Evolutionary conservation across 2,329 filamentous ascomycete genomes (phyloP).

Genomic region (Penicillium sp.): DNA sequence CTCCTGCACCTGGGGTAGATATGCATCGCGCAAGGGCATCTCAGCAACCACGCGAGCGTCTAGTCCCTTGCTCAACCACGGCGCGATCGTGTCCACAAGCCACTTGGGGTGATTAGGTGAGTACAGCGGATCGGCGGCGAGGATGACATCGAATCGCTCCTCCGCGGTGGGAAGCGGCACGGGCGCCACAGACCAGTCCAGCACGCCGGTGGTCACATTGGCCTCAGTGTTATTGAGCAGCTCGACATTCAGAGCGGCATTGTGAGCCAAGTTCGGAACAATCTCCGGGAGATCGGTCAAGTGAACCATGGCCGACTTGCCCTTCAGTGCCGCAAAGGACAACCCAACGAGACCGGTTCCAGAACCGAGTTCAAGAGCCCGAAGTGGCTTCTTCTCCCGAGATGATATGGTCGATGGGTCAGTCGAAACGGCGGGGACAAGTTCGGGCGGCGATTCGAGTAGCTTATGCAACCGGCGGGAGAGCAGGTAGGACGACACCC

Average conservation of each 20-base stretch:
- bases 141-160: constrained; percentile 62
- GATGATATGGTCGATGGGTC: constrained; percentile 20
- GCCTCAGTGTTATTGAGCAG: constrained; percentile 60
- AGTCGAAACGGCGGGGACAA: constrained; percentile 32
- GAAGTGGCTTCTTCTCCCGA: constrained; percentile 28
- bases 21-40: constrained; percentile 74
- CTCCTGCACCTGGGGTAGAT: constrained; percentile 61
- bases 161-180: constrained; percentile 31
- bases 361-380: constrained; percentile 76
- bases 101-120: constrained; percentile 77
- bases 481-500: constrained; percentile 87
- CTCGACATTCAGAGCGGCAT: constrained; percentile 65
- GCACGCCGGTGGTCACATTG: constrained; percentile 61
- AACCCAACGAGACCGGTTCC: constrained; percentile 91
- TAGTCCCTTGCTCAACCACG: constrained; percentile 62
- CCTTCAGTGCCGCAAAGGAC: constrained; percentile 73
- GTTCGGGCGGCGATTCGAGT: constrained; percentile 41
- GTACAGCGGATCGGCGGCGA: constrained; percentile 87
- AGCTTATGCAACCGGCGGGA: constrained; percentile 65
- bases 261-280: constrained; percentile 75
- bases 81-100: constrained; percentile 68
- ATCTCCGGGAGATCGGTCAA: constrained; percentile 87
- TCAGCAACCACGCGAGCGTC: constrained; percentile 73
- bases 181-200: constrained; percentile 67
- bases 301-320: constrained; percentile 58